A percentile compares a stretch with the other conserved stretches of the same genome.
These are phyloP conservation scores for Lachancea nothofagi DNA, from an alignment of 805 yeast species.

Conservation along the genomic window DNA sequence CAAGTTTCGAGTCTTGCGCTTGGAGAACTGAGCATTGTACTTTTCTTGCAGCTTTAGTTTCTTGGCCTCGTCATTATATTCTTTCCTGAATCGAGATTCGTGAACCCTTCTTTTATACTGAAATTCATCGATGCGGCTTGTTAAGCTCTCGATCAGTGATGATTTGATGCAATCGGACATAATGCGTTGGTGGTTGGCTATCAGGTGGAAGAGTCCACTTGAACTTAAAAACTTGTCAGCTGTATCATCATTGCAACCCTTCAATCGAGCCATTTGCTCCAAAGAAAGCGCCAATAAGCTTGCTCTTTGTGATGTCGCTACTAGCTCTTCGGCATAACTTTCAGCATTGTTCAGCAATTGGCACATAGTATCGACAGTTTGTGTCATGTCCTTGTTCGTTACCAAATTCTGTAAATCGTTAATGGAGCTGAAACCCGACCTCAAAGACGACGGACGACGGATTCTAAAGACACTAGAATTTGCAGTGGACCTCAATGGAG, in stretches of 20 bases:
- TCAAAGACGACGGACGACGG: conserved; percentile 33
- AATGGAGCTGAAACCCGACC: conserved; percentile 44
- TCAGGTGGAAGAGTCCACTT: conserved; percentile 69
- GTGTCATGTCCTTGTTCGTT: conserved; percentile 53
- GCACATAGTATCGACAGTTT: conserved; percentile 44
- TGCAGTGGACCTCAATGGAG: conserved; percentile 2
- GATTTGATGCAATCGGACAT: conserved; percentile 51
- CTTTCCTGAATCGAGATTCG: conserved; percentile 49
- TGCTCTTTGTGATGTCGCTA: conserved; percentile 46
- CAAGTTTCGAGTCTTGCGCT: conserved; percentile 57
- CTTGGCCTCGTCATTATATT: conserved; percentile 47
- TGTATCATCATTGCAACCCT: conserved; percentile 50
- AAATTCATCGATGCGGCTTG: conserved; percentile 41
- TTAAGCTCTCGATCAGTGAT: conserved; percentile 52
- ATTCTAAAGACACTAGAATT: conserved; percentile 10
- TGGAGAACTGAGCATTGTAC: conserved; percentile 53
- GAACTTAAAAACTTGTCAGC: conserved; percentile 64
- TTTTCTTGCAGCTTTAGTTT: conserved; percentile 55
- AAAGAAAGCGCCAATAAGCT: conserved; percentile 66
- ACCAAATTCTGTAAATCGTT: conserved; percentile 53
- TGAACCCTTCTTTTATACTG: conserved; percentile 39
- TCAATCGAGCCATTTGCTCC: conserved; percentile 56
- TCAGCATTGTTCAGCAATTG: conserved; percentile 44
- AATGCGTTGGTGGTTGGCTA: conserved; percentile 73
- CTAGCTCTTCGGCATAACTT: conserved; percentile 40